phyloP scores from a whole-genome alignment of 116 monocot genomes.

The Trichopus zeylanicus region DNA sequence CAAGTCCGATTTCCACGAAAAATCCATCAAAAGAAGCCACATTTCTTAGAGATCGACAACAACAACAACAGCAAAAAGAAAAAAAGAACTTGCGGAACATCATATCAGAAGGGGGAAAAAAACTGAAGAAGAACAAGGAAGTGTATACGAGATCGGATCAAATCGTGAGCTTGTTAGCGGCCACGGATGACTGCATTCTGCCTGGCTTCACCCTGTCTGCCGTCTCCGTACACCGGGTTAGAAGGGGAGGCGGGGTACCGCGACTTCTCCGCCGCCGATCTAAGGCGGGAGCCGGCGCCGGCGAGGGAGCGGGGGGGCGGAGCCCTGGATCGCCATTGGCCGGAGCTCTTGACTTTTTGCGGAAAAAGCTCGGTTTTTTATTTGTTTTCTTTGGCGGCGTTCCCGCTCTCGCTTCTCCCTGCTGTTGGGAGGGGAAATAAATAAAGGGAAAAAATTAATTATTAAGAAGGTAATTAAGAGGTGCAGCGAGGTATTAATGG shows the following conservation, averaged over 20 bases:
- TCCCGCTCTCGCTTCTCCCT: background rate
- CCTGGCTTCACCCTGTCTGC: constrained; percentile 7
- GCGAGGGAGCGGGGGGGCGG: background rate
- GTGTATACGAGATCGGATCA: background rate
- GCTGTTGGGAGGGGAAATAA: background rate
- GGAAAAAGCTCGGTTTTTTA: background rate
- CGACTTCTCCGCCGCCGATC: no score
- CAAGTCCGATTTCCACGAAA: background rate
- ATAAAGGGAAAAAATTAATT: no score
- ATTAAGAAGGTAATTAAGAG: no score
- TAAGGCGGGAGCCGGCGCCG: background rate
- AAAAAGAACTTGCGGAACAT: background rate
- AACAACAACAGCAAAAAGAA: background rate
- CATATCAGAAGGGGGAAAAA: background rate
- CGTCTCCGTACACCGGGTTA: constrained; percentile 3
- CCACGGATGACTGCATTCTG: constrained; percentile 2
- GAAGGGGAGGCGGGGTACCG: no score
- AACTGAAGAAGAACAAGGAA: background rate
- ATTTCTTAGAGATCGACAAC: background rate
- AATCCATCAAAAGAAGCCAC: background rate
- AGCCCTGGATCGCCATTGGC: background rate
- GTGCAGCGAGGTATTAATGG: no score
- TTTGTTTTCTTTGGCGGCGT: background rate
- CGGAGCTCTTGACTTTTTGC: no score
- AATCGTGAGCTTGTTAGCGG: background rate